These are phyloP conservation scores for Suillus ampliporus DNA, from an alignment of 768 basidiomycete species.

Conservation along the genomic window DNA sequence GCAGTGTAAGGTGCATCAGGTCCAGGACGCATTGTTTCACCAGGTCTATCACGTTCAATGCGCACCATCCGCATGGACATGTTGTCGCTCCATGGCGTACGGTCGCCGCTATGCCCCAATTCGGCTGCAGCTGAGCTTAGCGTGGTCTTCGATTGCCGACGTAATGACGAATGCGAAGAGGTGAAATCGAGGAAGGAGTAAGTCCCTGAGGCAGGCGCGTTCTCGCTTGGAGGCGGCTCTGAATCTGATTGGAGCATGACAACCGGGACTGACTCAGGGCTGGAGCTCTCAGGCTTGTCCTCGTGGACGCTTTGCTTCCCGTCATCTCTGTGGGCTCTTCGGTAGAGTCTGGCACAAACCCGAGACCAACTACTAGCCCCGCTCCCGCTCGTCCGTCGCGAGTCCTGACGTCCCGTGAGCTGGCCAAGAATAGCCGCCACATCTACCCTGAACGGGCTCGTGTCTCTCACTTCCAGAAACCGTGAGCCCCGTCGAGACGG, in stretches of 20 bases:
- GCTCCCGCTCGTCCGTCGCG: slow-evolving; percentile 28
- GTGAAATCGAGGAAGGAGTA: slow-evolving; percentile 40
- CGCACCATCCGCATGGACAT: slow-evolving; percentile 23
- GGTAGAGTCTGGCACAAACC: slow-evolving; percentile 36
- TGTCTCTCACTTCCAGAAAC: slow-evolving; percentile 43
- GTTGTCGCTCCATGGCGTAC: slow-evolving; percentile 22
- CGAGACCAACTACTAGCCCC: slow-evolving; percentile 36
- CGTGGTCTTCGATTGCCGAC: slow-evolving; percentile 32
- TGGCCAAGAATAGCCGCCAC: slow-evolving; percentile 37
- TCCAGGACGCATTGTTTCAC: slow-evolving; percentile 21
- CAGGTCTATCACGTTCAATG: slow-evolving; percentile 24
- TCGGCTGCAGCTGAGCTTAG: slow-evolving; percentile 35
- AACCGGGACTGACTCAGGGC: slow-evolving; percentile 37
- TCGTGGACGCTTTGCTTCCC: slow-evolving; percentile 24
- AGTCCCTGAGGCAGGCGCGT: slow-evolving; percentile 33
- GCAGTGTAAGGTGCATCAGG: slow-evolving; percentile 40
- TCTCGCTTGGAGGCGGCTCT: slow-evolving; percentile 23
- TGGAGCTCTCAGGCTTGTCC: slow-evolving; percentile 24
- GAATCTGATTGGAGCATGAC: slow-evolving; percentile 33
- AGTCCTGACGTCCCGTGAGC: slow-evolving; percentile 23
- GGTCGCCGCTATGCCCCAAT: slow-evolving; percentile 23
- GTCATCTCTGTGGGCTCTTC: slow-evolving; percentile 36
- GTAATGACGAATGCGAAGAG: slow-evolving; percentile 32
- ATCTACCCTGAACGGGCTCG: slow-evolving; percentile 55
- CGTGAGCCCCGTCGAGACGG: slow-evolving; percentile 18